Percentiles rank a stretch among this genome's conserved stretches.
These are phyloP conservation scores for Elongisporangium anandrum DNA, from an alignment of 352 stramenopile species.

Conservation along the genomic window DNA sequence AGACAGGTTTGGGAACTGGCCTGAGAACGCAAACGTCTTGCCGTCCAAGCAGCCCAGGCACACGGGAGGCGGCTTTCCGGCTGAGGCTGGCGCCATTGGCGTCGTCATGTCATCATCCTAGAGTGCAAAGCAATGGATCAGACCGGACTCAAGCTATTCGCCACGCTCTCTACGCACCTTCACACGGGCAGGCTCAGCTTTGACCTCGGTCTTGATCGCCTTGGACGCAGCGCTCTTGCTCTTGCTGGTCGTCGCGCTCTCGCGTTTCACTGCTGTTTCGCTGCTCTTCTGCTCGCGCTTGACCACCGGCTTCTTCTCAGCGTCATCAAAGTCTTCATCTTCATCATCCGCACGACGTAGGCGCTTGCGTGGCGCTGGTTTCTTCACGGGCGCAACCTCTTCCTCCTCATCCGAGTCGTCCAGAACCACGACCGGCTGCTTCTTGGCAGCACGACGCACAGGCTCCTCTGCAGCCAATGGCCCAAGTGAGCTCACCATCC, in stretches of 20 bases:
- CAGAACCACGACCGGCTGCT: constrained; percentile 16
- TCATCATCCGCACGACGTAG: constrained; percentile 17
- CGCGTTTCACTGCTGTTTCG: neutral
- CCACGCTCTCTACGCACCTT: constrained; percentile 2
- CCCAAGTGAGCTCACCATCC: neutral
- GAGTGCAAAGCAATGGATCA: neutral
- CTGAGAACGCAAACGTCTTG: constrained; percentile 75
- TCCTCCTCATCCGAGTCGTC: constrained; percentile 27
- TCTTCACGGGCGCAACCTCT: neutral
- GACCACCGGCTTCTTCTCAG: constrained; percentile 5
- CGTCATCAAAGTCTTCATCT: constrained; percentile 23
- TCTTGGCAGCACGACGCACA: constrained; percentile 6
- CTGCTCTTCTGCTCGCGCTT: constrained; percentile 11
- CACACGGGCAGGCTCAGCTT: constrained; percentile 2
- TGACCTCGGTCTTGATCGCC: constrained; percentile 7
- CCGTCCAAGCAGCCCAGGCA: constrained; percentile 69
- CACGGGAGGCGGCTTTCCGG: constrained; percentile 46
- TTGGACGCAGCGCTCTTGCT: neutral
- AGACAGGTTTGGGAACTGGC: constrained; percentile 49
- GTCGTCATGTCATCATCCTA: constrained; percentile 12
- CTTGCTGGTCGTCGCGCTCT: neutral
- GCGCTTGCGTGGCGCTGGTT: constrained; percentile 24
- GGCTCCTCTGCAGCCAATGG: neutral
- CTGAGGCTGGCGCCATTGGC: constrained; percentile 11
- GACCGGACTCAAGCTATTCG: neutral